Percentiles rank a stretch among this genome's conserved stretches.
Evolutionary conservation across 2,329 filamentous ascomycete genomes (phyloP).

Genomic region (Ophiostoma triangulosporum): DNA sequence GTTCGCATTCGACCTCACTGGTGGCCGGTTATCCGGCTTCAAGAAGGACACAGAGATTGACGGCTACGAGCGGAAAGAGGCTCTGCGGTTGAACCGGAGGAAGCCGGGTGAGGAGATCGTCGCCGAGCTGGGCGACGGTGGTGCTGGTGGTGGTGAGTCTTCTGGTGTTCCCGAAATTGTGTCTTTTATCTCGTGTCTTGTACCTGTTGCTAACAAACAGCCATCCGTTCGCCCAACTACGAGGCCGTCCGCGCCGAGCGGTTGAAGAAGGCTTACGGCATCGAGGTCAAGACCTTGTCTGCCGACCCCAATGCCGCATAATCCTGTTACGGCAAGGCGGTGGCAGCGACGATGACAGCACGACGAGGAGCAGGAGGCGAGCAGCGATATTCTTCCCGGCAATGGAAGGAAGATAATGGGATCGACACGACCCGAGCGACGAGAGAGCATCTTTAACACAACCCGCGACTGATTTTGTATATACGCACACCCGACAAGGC

Average conservation of each 20-base stretch:
- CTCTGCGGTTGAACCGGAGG: slow-evolving; percentile 58
- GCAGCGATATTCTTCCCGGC: not conserved
- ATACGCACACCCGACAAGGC: slow-evolving; percentile 3
- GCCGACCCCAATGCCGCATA: slow-evolving; percentile 26
- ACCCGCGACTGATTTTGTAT: slow-evolving; percentile 5
- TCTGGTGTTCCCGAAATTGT: no score
- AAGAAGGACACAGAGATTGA: slow-evolving; percentile 40
- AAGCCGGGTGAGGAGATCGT: slow-evolving; percentile 68
- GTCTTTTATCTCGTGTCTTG: no score
- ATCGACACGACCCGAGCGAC: not conserved
- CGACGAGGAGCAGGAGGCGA: not conserved
- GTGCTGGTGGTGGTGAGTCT: slow-evolving; percentile 43
- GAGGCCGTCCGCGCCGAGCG: slow-evolving; percentile 70
- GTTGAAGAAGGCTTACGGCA: slow-evolving; percentile 75
- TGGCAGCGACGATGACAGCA: not conserved
- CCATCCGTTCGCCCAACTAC: slow-evolving; percentile 69
- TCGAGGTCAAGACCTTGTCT: slow-evolving; percentile 61
- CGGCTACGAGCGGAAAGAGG: slow-evolving; percentile 66
- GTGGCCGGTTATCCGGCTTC: slow-evolving; percentile 40
- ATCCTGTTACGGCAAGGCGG: not conserved
- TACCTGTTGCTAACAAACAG: slow-evolving; percentile 20
- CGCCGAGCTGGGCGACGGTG: slow-evolving; percentile 69
- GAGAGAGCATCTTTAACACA: not conserved
- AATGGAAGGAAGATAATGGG: not conserved
- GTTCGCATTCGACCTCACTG: slow-evolving; percentile 54